Percentiles rank a stretch among this genome's conserved stretches.
These are phyloP conservation scores for Pinus tabuliformis DNA, from an alignment of 75 land plant genomes.

Conservation along the genomic window DNA sequence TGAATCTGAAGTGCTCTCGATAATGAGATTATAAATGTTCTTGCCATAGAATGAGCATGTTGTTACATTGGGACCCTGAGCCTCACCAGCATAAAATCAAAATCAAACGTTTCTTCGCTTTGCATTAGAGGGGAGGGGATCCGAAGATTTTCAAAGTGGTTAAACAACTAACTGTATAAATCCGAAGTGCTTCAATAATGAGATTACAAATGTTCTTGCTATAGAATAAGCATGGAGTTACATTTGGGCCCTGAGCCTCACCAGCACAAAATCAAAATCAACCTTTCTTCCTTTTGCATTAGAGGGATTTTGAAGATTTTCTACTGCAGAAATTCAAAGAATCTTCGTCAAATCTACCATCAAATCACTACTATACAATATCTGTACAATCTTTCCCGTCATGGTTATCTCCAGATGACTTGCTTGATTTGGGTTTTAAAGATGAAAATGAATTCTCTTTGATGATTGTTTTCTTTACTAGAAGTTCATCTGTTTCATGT, in stretches of 20 bases:
- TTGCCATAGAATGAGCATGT: not conserved
- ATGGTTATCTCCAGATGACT: not conserved
- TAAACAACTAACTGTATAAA: not conserved
- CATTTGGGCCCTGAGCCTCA: not conserved
- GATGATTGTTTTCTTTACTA: conserved; percentile 2
- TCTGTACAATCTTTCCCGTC: conserved; percentile 5
- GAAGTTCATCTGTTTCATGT: not conserved
- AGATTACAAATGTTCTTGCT: not conserved
- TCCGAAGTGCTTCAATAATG: not conserved
- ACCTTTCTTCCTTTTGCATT: not conserved
- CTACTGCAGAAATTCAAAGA: not conserved
- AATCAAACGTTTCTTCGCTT: not conserved
- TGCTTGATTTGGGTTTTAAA: conserved; percentile 3
- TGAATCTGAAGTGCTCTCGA: not conserved
- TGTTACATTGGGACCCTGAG: not conserved
- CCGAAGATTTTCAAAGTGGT: not conserved
- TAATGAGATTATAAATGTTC: not conserved
- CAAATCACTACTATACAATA: conserved; percentile 4
- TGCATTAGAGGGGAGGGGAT: not conserved
- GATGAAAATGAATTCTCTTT: conserved; percentile 2
- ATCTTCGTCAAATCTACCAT: not conserved
- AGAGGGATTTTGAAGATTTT: not conserved
- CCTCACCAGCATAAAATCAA: no score
- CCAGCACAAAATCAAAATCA: no score
- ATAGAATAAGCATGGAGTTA: not conserved